phyloP scores from a whole-genome alignment of 2,329 filamentous ascomycete genomes.

The Aureobasidium sp. region DNA sequence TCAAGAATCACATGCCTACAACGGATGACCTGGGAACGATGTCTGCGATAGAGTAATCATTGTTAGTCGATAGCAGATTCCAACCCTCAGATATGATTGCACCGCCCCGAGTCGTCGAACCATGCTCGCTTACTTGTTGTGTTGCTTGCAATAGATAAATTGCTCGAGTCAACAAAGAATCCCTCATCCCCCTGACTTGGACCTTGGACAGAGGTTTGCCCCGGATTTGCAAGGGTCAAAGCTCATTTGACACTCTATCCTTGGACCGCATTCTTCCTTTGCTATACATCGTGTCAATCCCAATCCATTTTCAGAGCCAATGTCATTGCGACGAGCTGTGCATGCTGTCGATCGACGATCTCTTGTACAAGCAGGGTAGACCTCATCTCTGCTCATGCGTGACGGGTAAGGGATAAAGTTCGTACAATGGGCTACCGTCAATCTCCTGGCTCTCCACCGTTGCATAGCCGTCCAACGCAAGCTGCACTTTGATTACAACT shows the following conservation, averaged over 20 bases:
- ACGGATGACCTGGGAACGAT: background rate
- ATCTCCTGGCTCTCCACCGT: conserved; percentile 11
- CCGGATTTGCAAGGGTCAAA: background rate
- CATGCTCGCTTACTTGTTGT: background rate
- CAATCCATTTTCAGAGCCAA: background rate
- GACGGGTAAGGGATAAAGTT: conserved; percentile 9
- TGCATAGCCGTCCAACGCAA: background rate
- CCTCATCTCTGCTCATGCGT: conserved; percentile 9
- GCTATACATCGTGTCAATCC: conserved; percentile 10
- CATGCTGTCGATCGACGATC: conserved; percentile 7
- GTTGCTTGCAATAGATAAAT: background rate
- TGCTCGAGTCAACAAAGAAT: background rate
- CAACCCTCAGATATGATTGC: conserved; percentile 7
- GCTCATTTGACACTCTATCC: background rate
- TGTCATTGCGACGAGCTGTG: background rate
- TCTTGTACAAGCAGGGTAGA: background rate
- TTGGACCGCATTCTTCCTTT: background rate
- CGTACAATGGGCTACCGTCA: background rate
- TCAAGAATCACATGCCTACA: background rate
- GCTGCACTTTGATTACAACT: conserved; percentile 13
- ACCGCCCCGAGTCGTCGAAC: conserved; percentile 10
- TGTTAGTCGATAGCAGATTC: conserved; percentile 5
- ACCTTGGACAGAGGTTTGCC: too few species aligned
- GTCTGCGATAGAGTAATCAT: conserved; percentile 1
- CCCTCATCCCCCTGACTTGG: background rate